Conservation (phyloP, 2,329 filamentous ascomycete species). For the Fusarium sp. region DNA sequence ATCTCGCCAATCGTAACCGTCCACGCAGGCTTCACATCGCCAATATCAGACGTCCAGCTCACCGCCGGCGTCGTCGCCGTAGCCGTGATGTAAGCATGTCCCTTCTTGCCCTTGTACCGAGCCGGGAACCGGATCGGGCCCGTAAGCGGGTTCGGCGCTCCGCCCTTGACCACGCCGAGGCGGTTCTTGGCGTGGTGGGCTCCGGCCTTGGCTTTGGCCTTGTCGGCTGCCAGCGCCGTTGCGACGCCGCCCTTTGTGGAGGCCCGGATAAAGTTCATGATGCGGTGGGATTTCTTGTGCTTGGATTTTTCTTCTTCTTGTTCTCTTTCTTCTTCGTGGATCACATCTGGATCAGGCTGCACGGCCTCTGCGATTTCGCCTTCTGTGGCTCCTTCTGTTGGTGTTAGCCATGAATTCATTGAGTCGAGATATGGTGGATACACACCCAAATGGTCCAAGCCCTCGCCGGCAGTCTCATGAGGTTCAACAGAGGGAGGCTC, state of each 20-base stretch:
- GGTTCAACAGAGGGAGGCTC: conserved; percentile 56
- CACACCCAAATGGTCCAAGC: conserved; percentile 55
- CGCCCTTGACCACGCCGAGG: conserved; percentile 75
- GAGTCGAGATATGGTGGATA: background rate
- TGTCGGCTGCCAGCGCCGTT: conserved; percentile 80
- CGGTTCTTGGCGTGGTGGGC: conserved; percentile 77
- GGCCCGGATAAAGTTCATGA: conserved; percentile 77
- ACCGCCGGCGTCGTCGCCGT: conserved; percentile 78
- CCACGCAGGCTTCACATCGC: conserved; percentile 75
- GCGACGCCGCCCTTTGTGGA: conserved; percentile 81
- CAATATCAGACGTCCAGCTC: conserved; percentile 72
- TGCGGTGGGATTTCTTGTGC: conserved; percentile 59
- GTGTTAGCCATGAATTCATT: conserved; percentile 35
- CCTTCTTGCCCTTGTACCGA: conserved; percentile 79
- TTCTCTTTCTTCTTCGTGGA: conserved; percentile 55
- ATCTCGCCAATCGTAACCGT: conserved; percentile 81
- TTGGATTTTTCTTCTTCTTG: conserved; percentile 66
- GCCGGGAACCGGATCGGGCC: conserved; percentile 86
- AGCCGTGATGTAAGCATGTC: conserved; percentile 79
- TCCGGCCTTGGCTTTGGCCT: conserved; percentile 74
- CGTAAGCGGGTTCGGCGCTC: conserved; percentile 60
- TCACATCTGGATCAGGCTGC: conserved; percentile 59
- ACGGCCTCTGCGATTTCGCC: conserved; percentile 78
- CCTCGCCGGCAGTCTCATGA: conserved; percentile 62
- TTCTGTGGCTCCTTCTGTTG: conserved; percentile 64